phyloP scores from a whole-genome alignment of 345 rosid species.

The Euphorbia pulcherrima region DNA sequence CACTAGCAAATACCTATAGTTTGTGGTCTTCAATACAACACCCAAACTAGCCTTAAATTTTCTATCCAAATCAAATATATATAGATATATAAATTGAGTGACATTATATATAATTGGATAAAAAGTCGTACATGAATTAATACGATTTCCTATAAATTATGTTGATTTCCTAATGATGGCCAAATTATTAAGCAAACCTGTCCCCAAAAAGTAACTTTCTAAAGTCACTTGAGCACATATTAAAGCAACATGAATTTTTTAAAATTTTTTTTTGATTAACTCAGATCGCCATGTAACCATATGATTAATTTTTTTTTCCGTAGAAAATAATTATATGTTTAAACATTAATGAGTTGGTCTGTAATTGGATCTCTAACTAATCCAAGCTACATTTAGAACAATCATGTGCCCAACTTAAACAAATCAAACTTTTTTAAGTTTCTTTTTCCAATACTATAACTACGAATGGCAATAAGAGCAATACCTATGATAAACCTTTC shows the following conservation, averaged over 20 bases:
- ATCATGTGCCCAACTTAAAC: conserved; percentile 1
- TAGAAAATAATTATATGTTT: not conserved
- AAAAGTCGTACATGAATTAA: no score
- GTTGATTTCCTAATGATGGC: not conserved
- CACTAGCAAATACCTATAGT: not conserved
- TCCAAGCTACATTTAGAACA: not conserved
- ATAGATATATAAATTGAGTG: not conserved
- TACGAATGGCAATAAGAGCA: no score
- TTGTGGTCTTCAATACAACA: not conserved
- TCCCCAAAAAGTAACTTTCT: not conserved
- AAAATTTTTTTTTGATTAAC: not conserved
- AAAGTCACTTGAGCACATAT: conserved; percentile 16
- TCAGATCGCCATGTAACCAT: conserved; percentile 3
- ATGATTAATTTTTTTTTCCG: no score
- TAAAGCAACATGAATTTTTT: not conserved
- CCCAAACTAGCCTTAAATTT: not conserved
- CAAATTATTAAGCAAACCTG: conserved; percentile 6
- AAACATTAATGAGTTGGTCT: not conserved
- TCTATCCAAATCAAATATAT: not conserved
- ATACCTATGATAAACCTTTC: no score
- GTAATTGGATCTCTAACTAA: conserved; percentile 15
- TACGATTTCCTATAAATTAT: not conserved
- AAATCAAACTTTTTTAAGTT: not conserved
- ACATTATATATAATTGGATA: no score
- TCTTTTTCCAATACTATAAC: no score